A percentile compares a stretch with the other conserved stretches of the same genome.
Conservation (phyloP, 164 flowering plant genomes). For the Berberis thunbergii region DNA sequence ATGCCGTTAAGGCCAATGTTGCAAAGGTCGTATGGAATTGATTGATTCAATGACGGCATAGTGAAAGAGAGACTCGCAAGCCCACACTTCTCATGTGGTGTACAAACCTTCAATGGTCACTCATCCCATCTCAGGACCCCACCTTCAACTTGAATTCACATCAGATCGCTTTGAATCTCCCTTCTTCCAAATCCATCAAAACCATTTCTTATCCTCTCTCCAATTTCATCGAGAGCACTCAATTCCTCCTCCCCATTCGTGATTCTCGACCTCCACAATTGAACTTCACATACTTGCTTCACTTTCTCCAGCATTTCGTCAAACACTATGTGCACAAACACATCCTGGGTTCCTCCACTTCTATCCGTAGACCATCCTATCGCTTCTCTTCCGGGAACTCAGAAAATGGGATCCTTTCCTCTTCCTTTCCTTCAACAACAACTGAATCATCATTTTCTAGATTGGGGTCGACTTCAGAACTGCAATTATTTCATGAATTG, state of each 20-base stretch:
- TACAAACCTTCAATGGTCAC: not conserved
- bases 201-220: not conserved
- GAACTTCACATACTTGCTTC: slow-evolving; percentile 10
- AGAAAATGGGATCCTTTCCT: slow-evolving; percentile 20
- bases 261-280: slow-evolving; percentile 50
- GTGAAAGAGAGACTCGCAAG: too few species aligned
- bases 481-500: slow-evolving; percentile 67
- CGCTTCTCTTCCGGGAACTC: slow-evolving; percentile 27
- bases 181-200: slow-evolving; percentile 2
- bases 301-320: slow-evolving; percentile 53
- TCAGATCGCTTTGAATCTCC: slow-evolving; percentile 58
- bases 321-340: slow-evolving; percentile 28
- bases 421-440: not conserved
- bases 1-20: too few species aligned
- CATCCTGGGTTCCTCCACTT: slow-evolving; percentile 23
- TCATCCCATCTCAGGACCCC: not conserved
- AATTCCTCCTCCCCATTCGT: slow-evolving; percentile 26
- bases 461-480: slow-evolving; percentile 34
- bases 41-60: too few species aligned
- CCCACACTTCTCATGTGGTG: not conserved
- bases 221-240: slow-evolving; percentile 28
- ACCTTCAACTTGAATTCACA: not conserved
- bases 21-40: too few species aligned
- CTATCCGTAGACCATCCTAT: slow-evolving; percentile 52
- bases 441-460: slow-evolving; percentile 15